Evolutionary conservation across 805 yeast species (phyloP).

Genomic region (Zygotorulaspora danielsina): DNA sequence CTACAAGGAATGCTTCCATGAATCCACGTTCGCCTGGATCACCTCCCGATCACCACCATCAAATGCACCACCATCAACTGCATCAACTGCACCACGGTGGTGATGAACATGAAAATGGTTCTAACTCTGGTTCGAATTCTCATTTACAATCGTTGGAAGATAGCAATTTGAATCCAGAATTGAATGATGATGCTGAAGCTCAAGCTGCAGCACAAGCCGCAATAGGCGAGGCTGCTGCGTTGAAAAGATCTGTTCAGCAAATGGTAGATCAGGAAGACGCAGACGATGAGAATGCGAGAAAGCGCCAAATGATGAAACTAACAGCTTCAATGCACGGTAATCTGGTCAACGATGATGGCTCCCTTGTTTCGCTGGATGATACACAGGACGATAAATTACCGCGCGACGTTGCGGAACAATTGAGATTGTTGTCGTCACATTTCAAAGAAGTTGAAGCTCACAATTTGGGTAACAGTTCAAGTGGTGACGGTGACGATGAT

Average conservation of each 20-base stretch:
- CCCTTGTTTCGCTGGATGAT: slow-evolving; percentile 26
- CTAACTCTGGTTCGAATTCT: background rate
- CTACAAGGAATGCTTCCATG: slow-evolving; percentile 7
- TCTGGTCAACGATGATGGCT: slow-evolving; percentile 21
- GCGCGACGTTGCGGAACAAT: slow-evolving; percentile 36
- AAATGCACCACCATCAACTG: slow-evolving; percentile 6
- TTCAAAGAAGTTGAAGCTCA: slow-evolving; percentile 33
- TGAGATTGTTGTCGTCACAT: slow-evolving; percentile 34
- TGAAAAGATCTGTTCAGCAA: slow-evolving; percentile 19
- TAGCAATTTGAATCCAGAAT: slow-evolving; percentile 10
- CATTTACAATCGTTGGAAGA: slow-evolving; percentile 10
- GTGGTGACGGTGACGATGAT: slow-evolving; percentile 18
- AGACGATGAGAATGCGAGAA: slow-evolving; percentile 17
- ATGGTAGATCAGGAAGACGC: slow-evolving; percentile 15
- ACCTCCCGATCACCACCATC: slow-evolving; percentile 1
- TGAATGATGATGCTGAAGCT: slow-evolving; percentile 20
- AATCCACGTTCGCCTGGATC: slow-evolving; percentile 1
- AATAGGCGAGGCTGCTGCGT: slow-evolving; percentile 21
- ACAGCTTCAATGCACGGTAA: slow-evolving; percentile 9
- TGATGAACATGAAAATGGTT: slow-evolving; percentile 4
- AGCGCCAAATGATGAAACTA: slow-evolving; percentile 17
- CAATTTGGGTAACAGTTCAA: slow-evolving; percentile 10
- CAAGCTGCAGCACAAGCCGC: slow-evolving; percentile 32
- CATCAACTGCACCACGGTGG: slow-evolving; percentile 1
- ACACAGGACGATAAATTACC: slow-evolving; percentile 34